Evolutionary conservation across 2,329 filamentous ascomycete species (phyloP).

Genomic region (Calonectria pteridis): DNA sequence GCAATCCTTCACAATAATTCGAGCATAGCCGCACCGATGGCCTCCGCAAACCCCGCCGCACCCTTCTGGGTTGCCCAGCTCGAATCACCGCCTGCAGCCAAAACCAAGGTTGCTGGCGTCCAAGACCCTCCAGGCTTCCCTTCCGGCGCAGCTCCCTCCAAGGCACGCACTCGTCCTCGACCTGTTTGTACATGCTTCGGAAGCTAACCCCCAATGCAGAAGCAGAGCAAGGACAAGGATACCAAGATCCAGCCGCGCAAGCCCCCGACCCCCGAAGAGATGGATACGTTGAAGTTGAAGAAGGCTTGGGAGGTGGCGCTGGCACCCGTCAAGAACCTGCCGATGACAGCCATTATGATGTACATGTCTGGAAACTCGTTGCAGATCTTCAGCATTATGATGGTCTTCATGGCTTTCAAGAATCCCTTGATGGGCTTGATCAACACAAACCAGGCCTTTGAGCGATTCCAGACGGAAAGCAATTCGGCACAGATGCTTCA

Average conservation of each 20-base stretch:
- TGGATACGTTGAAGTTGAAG: slow-evolving; percentile 96
- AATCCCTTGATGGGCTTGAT: slow-evolving; percentile 89
- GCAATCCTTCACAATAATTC: neutral
- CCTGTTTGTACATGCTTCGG: neutral
- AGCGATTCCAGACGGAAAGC: slow-evolving; percentile 86
- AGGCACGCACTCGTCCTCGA: slow-evolving; percentile 58
- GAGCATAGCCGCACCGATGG: slow-evolving; percentile 34
- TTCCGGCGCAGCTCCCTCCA: slow-evolving; percentile 67
- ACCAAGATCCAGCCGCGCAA: slow-evolving; percentile 67
- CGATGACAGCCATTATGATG: slow-evolving; percentile 99
- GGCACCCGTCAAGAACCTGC: slow-evolving; percentile 91
- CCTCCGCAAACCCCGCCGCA: slow-evolving; percentile 51
- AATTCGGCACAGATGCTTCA: slow-evolving; percentile 80
- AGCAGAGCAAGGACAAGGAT: slow-evolving; percentile 66
- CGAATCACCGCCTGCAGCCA: slow-evolving; percentile 75
- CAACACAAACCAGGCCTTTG: slow-evolving; percentile 87
- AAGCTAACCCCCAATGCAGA: slow-evolving; percentile 49
- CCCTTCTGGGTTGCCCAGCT: slow-evolving; percentile 90
- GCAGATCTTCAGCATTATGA: slow-evolving; percentile 99
- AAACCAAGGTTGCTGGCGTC: slow-evolving; percentile 75
- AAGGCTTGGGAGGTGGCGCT: slow-evolving; percentile 99
- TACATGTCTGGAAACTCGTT: slow-evolving; percentile 99
- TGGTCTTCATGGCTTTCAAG: slow-evolving; percentile 99
- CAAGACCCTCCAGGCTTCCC: slow-evolving; percentile 89
- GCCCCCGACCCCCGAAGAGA: slow-evolving; percentile 82